phyloP scores from a whole-genome alignment of 2,329 filamentous ascomycete species.

The Colletotrichum magnum region DNA sequence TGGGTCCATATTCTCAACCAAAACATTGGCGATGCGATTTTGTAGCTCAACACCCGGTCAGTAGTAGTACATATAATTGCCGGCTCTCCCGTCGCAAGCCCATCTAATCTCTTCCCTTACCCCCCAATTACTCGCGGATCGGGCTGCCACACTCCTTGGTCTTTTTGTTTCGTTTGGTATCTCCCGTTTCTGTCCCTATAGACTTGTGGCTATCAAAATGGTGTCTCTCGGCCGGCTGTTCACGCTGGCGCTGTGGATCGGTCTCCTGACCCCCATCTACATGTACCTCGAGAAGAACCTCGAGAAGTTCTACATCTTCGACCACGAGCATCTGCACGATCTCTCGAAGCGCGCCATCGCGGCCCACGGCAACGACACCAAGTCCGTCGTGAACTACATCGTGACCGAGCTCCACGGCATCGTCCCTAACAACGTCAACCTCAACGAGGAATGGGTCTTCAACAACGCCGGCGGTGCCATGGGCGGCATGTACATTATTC shows the following conservation, averaged over 20 bases:
- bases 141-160: slow-evolving; percentile 26
- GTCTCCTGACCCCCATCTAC: slow-evolving; percentile 66
- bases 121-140: slow-evolving; percentile 5
- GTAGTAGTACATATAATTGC: slow-evolving; percentile 8
- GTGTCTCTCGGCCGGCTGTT: slow-evolving; percentile 55
- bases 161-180: not conserved
- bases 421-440: slow-evolving; percentile 71
- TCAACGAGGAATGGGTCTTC: slow-evolving; percentile 87
- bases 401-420: slow-evolving; percentile 74
- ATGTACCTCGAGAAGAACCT: slow-evolving; percentile 72
- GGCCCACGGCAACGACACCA: slow-evolving; percentile 82
- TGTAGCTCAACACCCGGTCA: slow-evolving; percentile 19
- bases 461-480: slow-evolving; percentile 94
- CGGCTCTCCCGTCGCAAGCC: slow-evolving; percentile 18
- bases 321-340: slow-evolving; percentile 76
- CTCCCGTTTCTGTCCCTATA: not conserved
- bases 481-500: slow-evolving; percentile 92
- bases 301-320: slow-evolving; percentile 82
- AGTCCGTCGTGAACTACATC: slow-evolving; percentile 77
- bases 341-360: slow-evolving; percentile 76
- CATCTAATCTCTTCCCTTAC: not conserved
- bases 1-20: slow-evolving; percentile 34
- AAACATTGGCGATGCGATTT: slow-evolving; percentile 36
- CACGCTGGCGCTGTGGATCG: slow-evolving; percentile 67
- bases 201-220: slow-evolving; percentile 26